Evolutionary conservation across 495 filamentous ascomycete genomes (phyloP), one percentile per base, ranked within the genome.

Genomic region (Penicillium canariense): DNA sequence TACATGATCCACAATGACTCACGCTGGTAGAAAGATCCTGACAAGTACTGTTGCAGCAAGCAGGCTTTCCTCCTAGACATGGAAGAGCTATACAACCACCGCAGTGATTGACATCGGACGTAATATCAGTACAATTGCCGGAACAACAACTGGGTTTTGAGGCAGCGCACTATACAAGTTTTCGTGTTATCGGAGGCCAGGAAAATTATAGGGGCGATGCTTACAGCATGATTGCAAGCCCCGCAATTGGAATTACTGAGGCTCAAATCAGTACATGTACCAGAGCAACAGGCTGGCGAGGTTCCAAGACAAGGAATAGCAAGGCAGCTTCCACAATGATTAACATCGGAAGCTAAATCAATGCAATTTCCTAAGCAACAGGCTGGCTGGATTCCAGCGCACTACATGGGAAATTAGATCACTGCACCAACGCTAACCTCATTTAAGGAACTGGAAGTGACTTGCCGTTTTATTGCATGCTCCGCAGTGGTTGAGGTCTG

Each of bases 351-450:
- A 7, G 60, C 53, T 6, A 60, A 5, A 47, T 63, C 60, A 23
- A 46, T 55, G 30, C 56, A 63, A 47, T 34, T 26, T 17, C 61
- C 61, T 6, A 42, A 28, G 26, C 57, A 63, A 31, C 61, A 63
- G 10, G 50, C 53, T 30, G 56, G 56, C 5, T 38, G 22, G 10
- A 15, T 14, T 1, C 60, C 60, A 1, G 49, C 44, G 28, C 60
- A 63, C 60, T 38, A 38, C 1, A n/a, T 4, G 12, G 12, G 12
- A n/a, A 5, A n/a, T 35, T 15, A 35, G 31, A n/a, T n/a, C n/a
- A n/a, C n/a, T n/a, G n/a, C n/a, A n/a, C n/a, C 31, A 34, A 34
- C 12, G 15, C 32, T n/a, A 32, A 28, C 1, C 25, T 18, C 50
- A 22, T 11, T 35, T 27, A 30, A 10, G 1, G 20, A 22, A 22